phyloP scores from a whole-genome alignment of 306 rosid species.

The Quercus wislizeni region DNA sequence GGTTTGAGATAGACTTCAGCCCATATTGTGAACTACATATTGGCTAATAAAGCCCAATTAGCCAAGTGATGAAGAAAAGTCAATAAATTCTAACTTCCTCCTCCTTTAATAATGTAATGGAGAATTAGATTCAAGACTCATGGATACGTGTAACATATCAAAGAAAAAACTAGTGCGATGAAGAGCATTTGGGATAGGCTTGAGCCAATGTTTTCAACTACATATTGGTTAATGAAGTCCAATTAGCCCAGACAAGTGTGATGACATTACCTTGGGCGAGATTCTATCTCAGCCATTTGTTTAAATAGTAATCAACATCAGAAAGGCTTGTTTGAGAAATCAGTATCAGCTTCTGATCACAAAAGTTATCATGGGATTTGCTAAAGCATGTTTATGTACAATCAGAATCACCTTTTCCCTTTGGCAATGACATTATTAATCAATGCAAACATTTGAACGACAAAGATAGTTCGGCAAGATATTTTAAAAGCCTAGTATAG shows the following conservation, averaged over 20 bases:
- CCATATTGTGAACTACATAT: no score
- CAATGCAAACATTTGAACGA: not conserved
- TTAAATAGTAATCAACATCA: not conserved
- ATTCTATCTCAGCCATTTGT: not conserved
- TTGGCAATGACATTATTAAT: not conserved
- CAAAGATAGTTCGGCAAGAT: not conserved
- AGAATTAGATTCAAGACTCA: no score
- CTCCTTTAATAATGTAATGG: no score
- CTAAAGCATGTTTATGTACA: not conserved
- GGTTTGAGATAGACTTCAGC: no score
- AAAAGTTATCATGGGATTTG: not conserved
- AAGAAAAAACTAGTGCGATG: not conserved
- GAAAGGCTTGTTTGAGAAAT: not conserved
- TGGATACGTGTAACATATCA: no score
- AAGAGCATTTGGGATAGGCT: not conserved
- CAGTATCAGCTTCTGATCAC: not conserved
- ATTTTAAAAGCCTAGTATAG: not conserved
- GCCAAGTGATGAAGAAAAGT: no score
- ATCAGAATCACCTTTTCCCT: not conserved
- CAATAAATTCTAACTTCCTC: no score
- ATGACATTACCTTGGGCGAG: not conserved
- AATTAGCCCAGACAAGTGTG: not conserved
- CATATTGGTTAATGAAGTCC: no score
- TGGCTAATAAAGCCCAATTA: no score
- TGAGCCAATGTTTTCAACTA: not conserved